phyloP scores from a whole-genome alignment of 2,329 filamentous ascomycete species.

The Didymella pomorum region DNA sequence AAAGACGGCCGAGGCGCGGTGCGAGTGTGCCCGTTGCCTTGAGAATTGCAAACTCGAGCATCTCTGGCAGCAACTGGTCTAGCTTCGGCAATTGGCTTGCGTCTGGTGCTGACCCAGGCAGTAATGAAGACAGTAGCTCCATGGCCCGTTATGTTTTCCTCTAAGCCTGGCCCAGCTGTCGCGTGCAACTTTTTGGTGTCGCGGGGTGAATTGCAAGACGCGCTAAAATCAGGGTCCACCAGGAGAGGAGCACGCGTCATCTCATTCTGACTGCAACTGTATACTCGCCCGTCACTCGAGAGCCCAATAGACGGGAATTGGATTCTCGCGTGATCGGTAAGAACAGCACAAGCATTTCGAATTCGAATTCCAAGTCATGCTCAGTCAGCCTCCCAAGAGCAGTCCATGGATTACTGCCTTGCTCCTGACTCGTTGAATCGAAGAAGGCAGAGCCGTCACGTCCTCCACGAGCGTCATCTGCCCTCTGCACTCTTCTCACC shows the following conservation, averaged over 20 bases:
- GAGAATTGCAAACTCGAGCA: conserved; percentile 56
- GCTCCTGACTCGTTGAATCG: conserved; percentile 3
- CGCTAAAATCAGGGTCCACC: conserved; percentile 21
- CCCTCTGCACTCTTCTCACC: background rate
- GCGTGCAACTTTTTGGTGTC: conserved; percentile 16
- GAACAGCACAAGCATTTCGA: background rate
- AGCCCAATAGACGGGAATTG: too few relatives aligned
- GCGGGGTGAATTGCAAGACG: conserved; percentile 11
- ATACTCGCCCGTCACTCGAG: too few relatives aligned
- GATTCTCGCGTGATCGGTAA: background rate
- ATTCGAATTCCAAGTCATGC: background rate
- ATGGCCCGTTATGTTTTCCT: background rate
- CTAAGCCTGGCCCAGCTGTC: background rate
- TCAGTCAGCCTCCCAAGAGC: conserved; percentile 8
- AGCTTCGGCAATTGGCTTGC: conserved; percentile 21
- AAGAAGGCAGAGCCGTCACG: background rate
- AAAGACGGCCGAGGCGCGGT: conserved; percentile 73
- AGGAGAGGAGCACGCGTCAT: background rate
- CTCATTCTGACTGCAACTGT: background rate
- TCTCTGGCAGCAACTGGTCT: conserved; percentile 48
- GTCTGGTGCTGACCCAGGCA: conserved; percentile 4
- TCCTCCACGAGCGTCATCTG: background rate
- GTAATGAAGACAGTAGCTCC: conserved; percentile 16
- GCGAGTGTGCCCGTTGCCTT: conserved; percentile 51
- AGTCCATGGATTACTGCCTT: conserved; percentile 1